A percentile compares a stretch with the other conserved stretches of the same genome.
Conservation (phyloP, 106 monocot species). For the Platanthera zijinensis region DNA sequence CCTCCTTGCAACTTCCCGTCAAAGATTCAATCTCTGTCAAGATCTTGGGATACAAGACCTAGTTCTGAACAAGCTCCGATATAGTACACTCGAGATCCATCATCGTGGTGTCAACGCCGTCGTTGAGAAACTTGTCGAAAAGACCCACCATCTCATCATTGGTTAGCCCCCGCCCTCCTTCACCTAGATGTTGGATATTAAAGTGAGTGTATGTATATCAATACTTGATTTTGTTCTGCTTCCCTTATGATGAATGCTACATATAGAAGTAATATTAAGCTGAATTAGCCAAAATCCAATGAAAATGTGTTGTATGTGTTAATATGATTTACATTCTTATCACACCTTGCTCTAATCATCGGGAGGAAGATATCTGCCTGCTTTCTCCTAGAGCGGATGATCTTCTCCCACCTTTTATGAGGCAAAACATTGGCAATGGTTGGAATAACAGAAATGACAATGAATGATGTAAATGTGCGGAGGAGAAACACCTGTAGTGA, state of each 20-base stretch:
- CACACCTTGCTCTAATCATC: conserved; percentile 15
- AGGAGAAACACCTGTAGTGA: not conserved
- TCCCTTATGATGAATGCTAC: not conserved
- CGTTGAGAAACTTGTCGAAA: conserved; percentile 27
- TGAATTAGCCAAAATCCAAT: not conserved
- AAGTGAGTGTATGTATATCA: conserved; percentile 14
- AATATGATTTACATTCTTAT: not conserved
- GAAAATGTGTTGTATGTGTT: not conserved
- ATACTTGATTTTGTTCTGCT: not conserved
- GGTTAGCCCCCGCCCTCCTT: conserved; percentile 13
- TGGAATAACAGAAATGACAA: conserved; percentile 15
- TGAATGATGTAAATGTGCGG: not conserved
- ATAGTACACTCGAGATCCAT: conserved; percentile 26
- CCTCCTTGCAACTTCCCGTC: not conserved
- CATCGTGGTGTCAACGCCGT: conserved; percentile 17
- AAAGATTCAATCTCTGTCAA: conserved; percentile 2
- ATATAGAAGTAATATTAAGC: not conserved
- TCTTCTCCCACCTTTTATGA: conserved; percentile 1
- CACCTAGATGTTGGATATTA: conserved; percentile 13
- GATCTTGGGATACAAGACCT: not conserved
- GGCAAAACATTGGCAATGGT: conserved; percentile 17
- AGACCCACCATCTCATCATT: conserved; percentile 24
- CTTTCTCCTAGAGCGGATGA: conserved; percentile 5
- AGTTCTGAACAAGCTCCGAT: conserved; percentile 20
- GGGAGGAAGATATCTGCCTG: conserved; percentile 18